Conservation (phyloP, 2,329 filamentous ascomycete species). For the Claviceps spartinae region DNA sequence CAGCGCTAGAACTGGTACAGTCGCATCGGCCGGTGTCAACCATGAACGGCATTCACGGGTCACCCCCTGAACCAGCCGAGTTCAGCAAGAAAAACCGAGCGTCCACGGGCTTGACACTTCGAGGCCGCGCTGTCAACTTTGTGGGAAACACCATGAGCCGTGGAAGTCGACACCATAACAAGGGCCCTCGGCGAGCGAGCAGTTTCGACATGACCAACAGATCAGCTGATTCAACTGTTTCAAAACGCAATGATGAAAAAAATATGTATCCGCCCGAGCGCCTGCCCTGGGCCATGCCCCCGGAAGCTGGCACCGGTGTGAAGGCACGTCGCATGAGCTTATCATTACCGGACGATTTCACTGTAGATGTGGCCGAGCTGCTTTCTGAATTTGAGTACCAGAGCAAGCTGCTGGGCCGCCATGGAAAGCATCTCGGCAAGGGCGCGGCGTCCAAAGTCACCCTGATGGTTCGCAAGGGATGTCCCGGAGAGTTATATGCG, state of each 20-base stretch:
- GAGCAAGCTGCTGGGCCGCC: conserved; percentile 56
- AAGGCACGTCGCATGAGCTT: conserved; percentile 69
- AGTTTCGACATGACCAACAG: conserved; percentile 32
- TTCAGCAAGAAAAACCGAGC: conserved; percentile 38
- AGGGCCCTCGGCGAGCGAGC: conserved; percentile 26
- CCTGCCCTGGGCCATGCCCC: conserved; percentile 45
- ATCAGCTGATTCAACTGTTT: conserved; percentile 12
- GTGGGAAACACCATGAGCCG: conserved; percentile 17
- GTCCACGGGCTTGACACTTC: conserved; percentile 36
- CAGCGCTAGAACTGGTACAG: conserved; percentile 28
- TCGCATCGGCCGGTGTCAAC: conserved; percentile 10
- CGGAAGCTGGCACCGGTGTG: conserved; percentile 57
- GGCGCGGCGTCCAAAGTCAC: conserved; percentile 74
- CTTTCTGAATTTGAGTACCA: conserved; percentile 53
- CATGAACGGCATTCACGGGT: conserved; percentile 11
- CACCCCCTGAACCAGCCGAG: conserved; percentile 29
- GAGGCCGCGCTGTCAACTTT: conserved; percentile 35
- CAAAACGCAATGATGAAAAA: conserved; percentile 11
- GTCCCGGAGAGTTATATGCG: conserved; percentile 54
- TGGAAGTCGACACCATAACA: conserved; percentile 11
- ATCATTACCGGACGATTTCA: conserved; percentile 60
- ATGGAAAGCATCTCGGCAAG: conserved; percentile 65
- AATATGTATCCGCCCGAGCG: conserved; percentile 26
- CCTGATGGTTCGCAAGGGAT: conserved; percentile 61
- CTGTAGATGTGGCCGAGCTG: conserved; percentile 56